Evolutionary conservation across 352 stramenopile genomes (phyloP).

Genomic region (Phytophthora aleatoria): DNA sequence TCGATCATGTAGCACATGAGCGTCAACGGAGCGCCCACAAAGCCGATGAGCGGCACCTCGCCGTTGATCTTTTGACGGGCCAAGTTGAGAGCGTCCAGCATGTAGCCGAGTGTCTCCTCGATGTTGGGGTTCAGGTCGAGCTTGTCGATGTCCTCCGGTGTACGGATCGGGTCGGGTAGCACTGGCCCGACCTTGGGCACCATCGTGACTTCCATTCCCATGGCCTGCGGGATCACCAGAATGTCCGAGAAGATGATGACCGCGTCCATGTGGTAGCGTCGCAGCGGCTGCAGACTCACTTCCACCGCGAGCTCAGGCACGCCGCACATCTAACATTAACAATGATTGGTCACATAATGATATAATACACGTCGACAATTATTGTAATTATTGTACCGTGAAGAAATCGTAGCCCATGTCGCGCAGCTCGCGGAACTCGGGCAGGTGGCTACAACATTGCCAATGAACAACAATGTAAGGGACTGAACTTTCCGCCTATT

Average conservation of each 20-base stretch:
- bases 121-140: slow-evolving; percentile 92
- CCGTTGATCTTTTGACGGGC: slow-evolving; percentile 92
- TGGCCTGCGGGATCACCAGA: slow-evolving; percentile 97
- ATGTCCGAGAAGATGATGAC: slow-evolving; percentile 99
- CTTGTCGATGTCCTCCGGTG: slow-evolving; percentile 89
- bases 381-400: slow-evolving; percentile 34
- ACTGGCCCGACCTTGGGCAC: slow-evolving; percentile 93
- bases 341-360: slow-evolving; percentile 6
- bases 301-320: slow-evolving; percentile 91
- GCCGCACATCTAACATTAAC: slow-evolving; percentile 69
- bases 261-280: slow-evolving; percentile 94
- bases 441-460: slow-evolving; percentile 65
- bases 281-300: slow-evolving; percentile 97
- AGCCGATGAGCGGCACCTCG: slow-evolving; percentile 97
- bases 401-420: slow-evolving; percentile 91
- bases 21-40: slow-evolving; percentile 96
- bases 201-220: slow-evolving; percentile 97
- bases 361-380: neutral
- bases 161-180: slow-evolving; percentile 72
- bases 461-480: neutral
- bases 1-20: slow-evolving; percentile 99
- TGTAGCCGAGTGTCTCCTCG: slow-evolving; percentile 94
- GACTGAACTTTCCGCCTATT: neutral
- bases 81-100: slow-evolving; percentile 94
- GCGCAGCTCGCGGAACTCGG: slow-evolving; percentile 86